A percentile compares a stretch with the other conserved stretches of the same genome.
Evolutionary conservation across 176 grass and related monocot genomes (phyloP).

Genomic region (Eleusine indica): DNA sequence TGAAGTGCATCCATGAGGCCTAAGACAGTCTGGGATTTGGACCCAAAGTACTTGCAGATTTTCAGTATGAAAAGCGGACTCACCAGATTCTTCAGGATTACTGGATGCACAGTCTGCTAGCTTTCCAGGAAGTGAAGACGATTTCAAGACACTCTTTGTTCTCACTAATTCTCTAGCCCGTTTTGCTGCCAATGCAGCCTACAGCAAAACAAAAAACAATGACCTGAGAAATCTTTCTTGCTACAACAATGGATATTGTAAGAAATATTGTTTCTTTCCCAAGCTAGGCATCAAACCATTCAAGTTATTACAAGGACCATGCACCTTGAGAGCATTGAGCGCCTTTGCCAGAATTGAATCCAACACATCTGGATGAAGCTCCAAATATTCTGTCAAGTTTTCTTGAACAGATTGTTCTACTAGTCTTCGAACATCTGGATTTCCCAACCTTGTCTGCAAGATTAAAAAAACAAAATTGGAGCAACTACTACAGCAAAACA

Average conservation of each 20-base stretch:
- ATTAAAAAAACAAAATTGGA: conserved; percentile 40
- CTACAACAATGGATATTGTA: conserved; percentile 27
- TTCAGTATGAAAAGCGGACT: neutral
- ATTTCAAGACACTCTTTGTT: conserved; percentile 93
- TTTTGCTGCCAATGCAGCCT: conserved; percentile 97
- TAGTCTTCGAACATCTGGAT: conserved; percentile 93
- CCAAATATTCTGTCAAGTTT: conserved; percentile 84
- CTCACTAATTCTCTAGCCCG: conserved; percentile 91
- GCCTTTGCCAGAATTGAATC: conserved; percentile 89
- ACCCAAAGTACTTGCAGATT: neutral
- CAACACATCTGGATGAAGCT: conserved; percentile 84
- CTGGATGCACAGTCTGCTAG: conserved; percentile 84
- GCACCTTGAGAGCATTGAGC: conserved; percentile 95
- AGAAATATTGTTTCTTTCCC: neutral
- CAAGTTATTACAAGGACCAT: conserved; percentile 31
- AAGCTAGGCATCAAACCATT: conserved; percentile 2
- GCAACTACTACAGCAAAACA: neutral
- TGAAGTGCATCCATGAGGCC: neutral
- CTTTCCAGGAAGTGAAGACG: conserved; percentile 94
- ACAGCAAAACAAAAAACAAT: conserved; percentile 31
- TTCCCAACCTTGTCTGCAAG: conserved; percentile 86
- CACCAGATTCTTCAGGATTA: conserved; percentile 95
- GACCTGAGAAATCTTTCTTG: conserved; percentile 11
- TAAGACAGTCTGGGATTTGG: neutral
- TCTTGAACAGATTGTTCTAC: conserved; percentile 97